Conservation (phyloP, 2,329 filamentous ascomycete genomes). For the Ceratocystis albifundus region DNA sequence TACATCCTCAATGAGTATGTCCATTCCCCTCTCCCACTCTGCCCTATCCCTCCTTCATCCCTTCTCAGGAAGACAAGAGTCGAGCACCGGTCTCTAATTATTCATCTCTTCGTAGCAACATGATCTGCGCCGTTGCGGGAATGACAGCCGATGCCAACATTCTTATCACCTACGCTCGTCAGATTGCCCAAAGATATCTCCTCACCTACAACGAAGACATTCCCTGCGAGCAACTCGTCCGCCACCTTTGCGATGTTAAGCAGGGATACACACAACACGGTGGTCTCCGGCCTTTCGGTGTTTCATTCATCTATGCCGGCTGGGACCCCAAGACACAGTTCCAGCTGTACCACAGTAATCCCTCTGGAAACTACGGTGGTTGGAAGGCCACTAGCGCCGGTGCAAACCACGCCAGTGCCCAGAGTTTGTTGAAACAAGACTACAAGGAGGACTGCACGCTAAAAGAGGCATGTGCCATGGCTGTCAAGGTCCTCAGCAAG, state of each 20-base stretch:
- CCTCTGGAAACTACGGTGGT: constrained; percentile 94
- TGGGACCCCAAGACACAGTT: constrained; percentile 95
- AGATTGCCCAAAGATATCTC: constrained; percentile 93
- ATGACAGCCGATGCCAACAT: constrained; percentile 99
- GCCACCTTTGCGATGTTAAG: constrained; percentile 92
- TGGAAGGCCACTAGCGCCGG: constrained; percentile 99
- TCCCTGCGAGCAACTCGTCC: constrained; percentile 95
- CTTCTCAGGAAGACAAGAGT: neutral
- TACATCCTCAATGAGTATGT: constrained; percentile 96
- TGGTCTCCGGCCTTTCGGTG: constrained; percentile 93
- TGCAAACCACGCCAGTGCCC: constrained; percentile 94
- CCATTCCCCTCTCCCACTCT: neutral
- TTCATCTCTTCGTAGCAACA: constrained; percentile 55
- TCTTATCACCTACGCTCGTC: constrained; percentile 98
- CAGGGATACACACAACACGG: constrained; percentile 99
- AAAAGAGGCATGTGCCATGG: constrained; percentile 92
- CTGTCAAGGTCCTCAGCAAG: constrained; percentile 98
- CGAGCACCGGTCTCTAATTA: neutral
- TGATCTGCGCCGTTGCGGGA: constrained; percentile 98
- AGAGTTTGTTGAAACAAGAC: constrained; percentile 95
- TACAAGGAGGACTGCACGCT: constrained; percentile 97
- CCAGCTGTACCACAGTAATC: constrained; percentile 98
- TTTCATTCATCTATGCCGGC: constrained; percentile 98
- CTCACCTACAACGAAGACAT: constrained; percentile 99
- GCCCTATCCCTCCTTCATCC: constrained; percentile 4